Evolutionary conservation across 768 basidiomycete species (phyloP).

Genomic region (Gautieria morchelliformis): DNA sequence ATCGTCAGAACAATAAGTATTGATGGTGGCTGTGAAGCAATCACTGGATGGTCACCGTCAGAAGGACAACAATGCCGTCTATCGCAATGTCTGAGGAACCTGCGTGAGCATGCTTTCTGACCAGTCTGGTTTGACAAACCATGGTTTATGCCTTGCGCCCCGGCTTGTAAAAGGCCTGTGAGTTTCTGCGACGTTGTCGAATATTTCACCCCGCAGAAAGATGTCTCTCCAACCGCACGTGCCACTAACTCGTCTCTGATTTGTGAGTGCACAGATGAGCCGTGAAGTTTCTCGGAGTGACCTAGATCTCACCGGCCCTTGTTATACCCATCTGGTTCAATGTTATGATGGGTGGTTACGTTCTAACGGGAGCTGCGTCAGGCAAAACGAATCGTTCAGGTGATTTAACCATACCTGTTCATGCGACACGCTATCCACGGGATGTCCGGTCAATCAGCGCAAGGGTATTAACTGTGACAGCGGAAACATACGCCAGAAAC

Average conservation of each 20-base stretch:
- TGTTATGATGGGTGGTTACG: constrained; percentile 18
- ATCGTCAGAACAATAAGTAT: too few relatives aligned
- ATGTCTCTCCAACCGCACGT: constrained; percentile 28
- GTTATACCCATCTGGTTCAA: constrained; percentile 22
- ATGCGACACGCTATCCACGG: not conserved
- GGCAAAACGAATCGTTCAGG: not conserved
- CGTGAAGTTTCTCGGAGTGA: not conserved
- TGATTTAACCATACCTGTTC: constrained; percentile 1
- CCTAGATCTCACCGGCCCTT: constrained; percentile 18
- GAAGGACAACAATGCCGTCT: constrained; percentile 47
- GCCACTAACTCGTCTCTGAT: constrained; percentile 30
- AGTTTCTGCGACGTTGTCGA: constrained; percentile 35
- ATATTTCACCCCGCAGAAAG: constrained; percentile 38
- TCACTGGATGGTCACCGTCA: constrained; percentile 32
- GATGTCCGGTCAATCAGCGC: not conserved
- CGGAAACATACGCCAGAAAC: constrained; percentile 24
- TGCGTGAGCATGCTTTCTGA: not conserved
- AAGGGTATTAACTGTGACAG: not conserved
- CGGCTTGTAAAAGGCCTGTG: constrained; percentile 44
- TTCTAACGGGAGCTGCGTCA: constrained; percentile 10
- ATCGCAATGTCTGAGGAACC: constrained; percentile 40
- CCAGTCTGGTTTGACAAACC: constrained; percentile 23
- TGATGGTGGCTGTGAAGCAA: not conserved
- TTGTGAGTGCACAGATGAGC: not conserved
- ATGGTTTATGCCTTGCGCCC: constrained; percentile 41